phyloP scores from a whole-genome alignment of 208 protist genomes.

The Acanthamoeba culbertsoni region DNA sequence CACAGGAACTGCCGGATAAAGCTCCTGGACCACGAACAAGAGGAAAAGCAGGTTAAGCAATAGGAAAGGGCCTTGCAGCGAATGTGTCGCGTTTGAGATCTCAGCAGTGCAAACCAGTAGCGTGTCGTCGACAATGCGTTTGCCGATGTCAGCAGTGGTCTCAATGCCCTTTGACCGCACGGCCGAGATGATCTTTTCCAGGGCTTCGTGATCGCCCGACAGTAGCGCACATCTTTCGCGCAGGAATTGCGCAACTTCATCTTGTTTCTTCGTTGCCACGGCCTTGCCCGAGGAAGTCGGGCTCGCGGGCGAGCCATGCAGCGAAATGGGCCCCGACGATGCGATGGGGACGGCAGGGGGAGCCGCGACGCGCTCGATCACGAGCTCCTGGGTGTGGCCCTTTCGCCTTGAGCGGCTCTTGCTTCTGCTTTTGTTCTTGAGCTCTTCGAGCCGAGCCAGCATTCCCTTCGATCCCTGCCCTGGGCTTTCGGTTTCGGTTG shows the following conservation, averaged over 20 bases:
- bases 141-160: background rate
- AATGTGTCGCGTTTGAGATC: background rate
- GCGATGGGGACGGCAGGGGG: background rate
- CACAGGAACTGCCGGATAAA: conserved; percentile 10
- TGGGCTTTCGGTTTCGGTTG: background rate
- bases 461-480: background rate
- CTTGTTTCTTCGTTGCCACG: background rate
- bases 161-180: background rate
- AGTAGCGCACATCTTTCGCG: background rate
- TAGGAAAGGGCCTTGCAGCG: too few relatives aligned
- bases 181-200: conserved; percentile 25
- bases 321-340: background rate
- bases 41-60: background rate
- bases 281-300: background rate
- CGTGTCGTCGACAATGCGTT: conserved; percentile 7
- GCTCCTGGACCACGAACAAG: background rate
- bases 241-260: background rate
- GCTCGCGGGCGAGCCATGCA: too few relatives aligned
- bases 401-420: background rate
- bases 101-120: too few relatives aligned
- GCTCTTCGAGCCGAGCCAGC: background rate
- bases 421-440: background rate
- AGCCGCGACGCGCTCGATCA: background rate
- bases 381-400: background rate
- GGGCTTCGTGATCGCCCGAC: background rate